Base-by-base conservation (phyloP, 2,329 filamentous ascomycete genomes). In the Pestalotiopsis sp. region DNA sequence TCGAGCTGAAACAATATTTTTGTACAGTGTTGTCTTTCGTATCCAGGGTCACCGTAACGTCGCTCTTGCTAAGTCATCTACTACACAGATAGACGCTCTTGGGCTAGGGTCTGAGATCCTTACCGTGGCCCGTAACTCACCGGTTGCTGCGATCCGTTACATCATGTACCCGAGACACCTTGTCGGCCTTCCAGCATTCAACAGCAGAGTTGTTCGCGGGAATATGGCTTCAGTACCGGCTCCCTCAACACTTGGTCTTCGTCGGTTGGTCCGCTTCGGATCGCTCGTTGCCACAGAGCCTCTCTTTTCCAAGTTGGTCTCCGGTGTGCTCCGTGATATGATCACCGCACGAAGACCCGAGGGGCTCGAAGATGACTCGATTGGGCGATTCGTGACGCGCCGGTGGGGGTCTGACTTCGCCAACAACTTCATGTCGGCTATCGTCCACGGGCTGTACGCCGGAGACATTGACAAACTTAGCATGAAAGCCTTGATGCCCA, bases 151-250 rank as follows among this genome's bases (percentile, higher is more conserved):
- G 30, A 62, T 17, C 14, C 68, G 68, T 39, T 67, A 69, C 60
- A 65, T 69, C 62, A 48, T 69, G 14, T 69, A 67, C 38, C 68
- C 65, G 56, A 66, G 64, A 35, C 68, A 65, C 48, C 68, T 67
- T 17, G 62, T 69, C n/a, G 14, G 44, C 17, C 64, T 69, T 44
- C 68, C 68, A 3, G 65, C 65, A 20, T 67, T 67, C 44, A 67
- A 67, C 26, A 48, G 39, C 17, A n/a, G 40, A 48, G 17, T 30
- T 26, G n/a, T 68, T 48, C 56, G 65, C 55, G 48, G 64, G 22
- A 48, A 68, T 26, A 52, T 69, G 44, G 65, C 65, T 11, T 61
- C 61, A 22, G 64, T 69, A 24, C 65, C 68, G 13, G 68, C 68
- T 14, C 65, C 68, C 2, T 60, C 68, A 20, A 67, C 38, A 17